Base-by-base conservation (phyloP, 768 basidiomycete species). In the Leucogyrophana mollusca region DNA sequence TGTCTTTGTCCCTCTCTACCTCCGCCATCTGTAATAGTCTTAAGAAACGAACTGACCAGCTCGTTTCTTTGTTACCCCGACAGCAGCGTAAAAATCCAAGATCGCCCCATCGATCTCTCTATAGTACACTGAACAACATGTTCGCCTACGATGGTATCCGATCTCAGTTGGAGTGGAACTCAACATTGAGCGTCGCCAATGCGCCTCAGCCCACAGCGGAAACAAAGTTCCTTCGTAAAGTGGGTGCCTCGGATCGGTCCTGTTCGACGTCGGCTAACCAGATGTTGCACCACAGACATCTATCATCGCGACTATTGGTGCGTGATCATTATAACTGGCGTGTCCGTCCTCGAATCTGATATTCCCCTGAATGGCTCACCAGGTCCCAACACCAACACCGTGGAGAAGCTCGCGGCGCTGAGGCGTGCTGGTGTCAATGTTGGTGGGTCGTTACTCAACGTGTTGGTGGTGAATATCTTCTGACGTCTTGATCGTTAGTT, bases 261-360 rank as follows among this genome's bases (percentile, higher is more conserved):
- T 24, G 3, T 14, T 24, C 4, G 9, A 11, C 34, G 38, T 21
- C 22, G 34, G 33, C 39, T 7, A 36, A 32, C 43, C 40, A 56
- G 25, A 55, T 35, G n/a, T 37, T 44, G 10, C 52, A 32, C 36
- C 16, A n/a, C 56, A 99, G 96, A 96, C 94, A 11, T 78, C 90
- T 50, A 98, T 99, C 72, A 98, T 99, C 67, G 95, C 94, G 49
- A 99, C 96, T 56, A 99, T 99, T 62, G 96, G 95, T 89, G 56
- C 50, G 77, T 50, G 46, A 49, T 46, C 40, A 37, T 54, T 49
- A 10, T 22, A 13, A 39, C 10, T n/a, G 34, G 11, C 36, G 4
- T 24, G 22, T 56, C 38, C 46, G 43, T 47, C 40, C 46, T 40
- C 50, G 27, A 30, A 23, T 40, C 44, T 32, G 21, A 22, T 16